Evolutionary conservation across 176 grass and related monocot genomes (phyloP), one percentile per base, ranked within the genome.

Genomic region (Paspalum notatum): DNA sequence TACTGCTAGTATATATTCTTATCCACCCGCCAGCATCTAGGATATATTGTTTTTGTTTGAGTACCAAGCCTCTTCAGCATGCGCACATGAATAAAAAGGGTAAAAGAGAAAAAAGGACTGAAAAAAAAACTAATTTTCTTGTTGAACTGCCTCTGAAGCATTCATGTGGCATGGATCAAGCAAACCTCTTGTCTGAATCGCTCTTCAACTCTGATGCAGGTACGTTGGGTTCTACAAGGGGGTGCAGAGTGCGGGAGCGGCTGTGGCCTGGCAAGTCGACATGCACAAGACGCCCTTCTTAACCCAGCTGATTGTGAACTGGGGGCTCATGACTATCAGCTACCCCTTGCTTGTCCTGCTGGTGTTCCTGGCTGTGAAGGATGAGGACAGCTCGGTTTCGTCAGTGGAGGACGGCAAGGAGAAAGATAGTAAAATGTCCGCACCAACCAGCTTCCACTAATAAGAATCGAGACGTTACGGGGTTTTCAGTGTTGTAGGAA

Each of bases 141-240:
- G 11, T 48, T 27, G 69, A 74, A 18, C n/a, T 24, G 39, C 61
- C 18, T 60, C 15, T 16, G 46, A 21, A 60, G 32, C 9, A 18
- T 45, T 18, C 7, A 55, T 0, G 24, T 24, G 4, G 46, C 55
- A 6, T 18, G 32, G 11, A 75, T 53, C 0, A 38, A 40, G 37
- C 1, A n/a, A 37, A 56, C 37, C 7, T 20, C 53, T 60, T 73
- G 15, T 20, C 18, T 68, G 22, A 70, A 72, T 12, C 9, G 46
- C 0, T 4, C 6, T 20, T 80, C 14, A 77, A 69, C 22, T 90
- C 6, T 22, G 56, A 24, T 46, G 82, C 82, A 97, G 94, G 75
- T 98, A 94, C 18, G 93, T 85, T 6, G 95, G 95, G 0, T 98
- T 98, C 80, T 98, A 93, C 84, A 98, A 98, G 86, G 93, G 95